Percentiles rank a stretch among this genome's conserved stretches.
phyloP scores from a whole-genome alignment of 202 grass and related monocot genomes.

The Panicum virgatum region DNA sequence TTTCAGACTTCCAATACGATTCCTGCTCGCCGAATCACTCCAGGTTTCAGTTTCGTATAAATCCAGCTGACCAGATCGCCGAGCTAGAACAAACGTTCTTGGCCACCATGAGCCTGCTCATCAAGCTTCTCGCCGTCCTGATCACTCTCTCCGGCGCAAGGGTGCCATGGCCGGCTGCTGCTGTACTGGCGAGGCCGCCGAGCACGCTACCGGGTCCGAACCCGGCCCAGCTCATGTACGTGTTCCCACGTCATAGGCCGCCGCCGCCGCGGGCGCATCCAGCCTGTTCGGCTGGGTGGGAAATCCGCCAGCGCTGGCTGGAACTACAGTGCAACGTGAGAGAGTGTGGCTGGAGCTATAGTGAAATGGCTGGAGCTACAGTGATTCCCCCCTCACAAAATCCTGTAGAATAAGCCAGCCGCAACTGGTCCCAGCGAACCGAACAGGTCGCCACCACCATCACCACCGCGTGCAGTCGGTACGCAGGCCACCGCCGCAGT shows the following conservation, averaged over 20 bases:
- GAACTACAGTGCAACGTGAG: too few species aligned
- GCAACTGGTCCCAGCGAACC: too few species aligned
- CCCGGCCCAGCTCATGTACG: neutral
- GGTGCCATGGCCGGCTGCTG: neutral
- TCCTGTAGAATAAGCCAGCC: too few species aligned
- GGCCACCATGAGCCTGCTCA: neutral
- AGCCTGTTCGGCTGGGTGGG: too few species aligned
- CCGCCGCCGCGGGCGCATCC: neutral
- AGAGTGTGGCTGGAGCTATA: too few species aligned
- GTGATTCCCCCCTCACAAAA: too few species aligned
- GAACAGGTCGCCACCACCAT: too few species aligned
- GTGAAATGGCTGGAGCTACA: too few species aligned
- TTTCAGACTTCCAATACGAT: neutral
- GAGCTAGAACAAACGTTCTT: neutral
- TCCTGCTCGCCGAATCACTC: neutral
- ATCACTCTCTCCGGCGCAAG: neutral
- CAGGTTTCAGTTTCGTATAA: neutral
- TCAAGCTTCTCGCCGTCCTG: neutral
- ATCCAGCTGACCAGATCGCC: neutral
- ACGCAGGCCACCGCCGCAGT: too few species aligned
- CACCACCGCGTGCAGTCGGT: too few species aligned
- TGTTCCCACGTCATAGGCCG: neutral
- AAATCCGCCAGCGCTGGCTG: too few species aligned
- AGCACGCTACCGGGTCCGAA: neutral
- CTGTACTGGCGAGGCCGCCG: neutral